Evolutionary conservation across 768 basidiomycete genomes (phyloP), one percentile per base, ranked within the genome.

Genomic region (Pleurotus pulmonarius): DNA sequence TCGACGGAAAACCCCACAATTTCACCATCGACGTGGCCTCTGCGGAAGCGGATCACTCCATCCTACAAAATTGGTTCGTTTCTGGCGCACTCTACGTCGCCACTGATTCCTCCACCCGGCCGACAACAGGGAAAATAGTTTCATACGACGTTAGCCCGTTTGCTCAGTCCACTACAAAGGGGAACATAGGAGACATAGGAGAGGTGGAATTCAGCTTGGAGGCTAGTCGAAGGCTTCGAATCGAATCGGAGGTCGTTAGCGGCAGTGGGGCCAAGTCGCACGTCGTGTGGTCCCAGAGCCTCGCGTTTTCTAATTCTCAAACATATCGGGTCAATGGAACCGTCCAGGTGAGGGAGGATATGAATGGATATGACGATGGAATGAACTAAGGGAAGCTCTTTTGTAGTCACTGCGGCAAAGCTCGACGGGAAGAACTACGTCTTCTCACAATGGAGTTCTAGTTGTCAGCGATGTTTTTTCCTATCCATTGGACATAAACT

Each of bases 51-150:
- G 76, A 86, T 62, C 87, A 87, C 57, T 69, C 75, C 18, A 82
- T 87, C 63, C 78, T 86, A 49, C 76, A 81, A 59, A 91, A 90
- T 64, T 92, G 90, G 91, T 88, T 81, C 64, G 82, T 90, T 24
- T 89, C 88, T 3, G 90, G 87, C 0, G 59, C 73, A 2, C 68
- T 92, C 5, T 88, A 92, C 65, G 83, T 89, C 48, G 68, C 85
- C 57, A 83, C 82, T 0, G 87, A 90, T 64, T 67, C 82, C 5
- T 88, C 88, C 22, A 69, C 75, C 1, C 62, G 67, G 44, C 86
- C 75, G 3, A 91, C 90, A 2, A 88, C 82, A 1, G 90, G 90
- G 25, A 76, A 73, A 24, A 87, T 92, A 55, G 83, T 78, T 0
- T 61, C 63, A 9, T 87, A 89, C 61, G 68, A 77, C 18, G 88